These are phyloP conservation scores for Syzygium jambos DNA, from an alignment of 345 rosid genomes.

Conservation along the genomic window DNA sequence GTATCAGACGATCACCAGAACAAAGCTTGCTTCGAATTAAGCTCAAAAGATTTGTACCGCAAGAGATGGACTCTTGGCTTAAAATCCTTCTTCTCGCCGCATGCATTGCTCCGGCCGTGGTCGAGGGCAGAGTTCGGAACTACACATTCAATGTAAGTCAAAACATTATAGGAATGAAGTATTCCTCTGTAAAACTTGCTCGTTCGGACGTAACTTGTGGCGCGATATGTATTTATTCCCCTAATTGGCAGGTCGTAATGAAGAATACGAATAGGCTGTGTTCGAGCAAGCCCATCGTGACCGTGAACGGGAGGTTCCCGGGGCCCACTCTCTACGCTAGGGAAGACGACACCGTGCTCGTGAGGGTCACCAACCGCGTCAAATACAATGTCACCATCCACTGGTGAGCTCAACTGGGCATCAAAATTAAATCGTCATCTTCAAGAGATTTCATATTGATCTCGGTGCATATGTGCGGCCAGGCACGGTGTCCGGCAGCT, in stretches of 20 bases:
- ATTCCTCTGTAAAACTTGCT: background rate
- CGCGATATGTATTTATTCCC: background rate
- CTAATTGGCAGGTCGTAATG: slow-evolving; percentile 47
- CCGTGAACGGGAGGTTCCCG: slow-evolving; percentile 77
- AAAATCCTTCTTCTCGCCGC: slow-evolving; percentile 32
- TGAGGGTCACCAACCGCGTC: slow-evolving; percentile 74
- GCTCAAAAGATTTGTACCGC: slow-evolving; percentile 3
- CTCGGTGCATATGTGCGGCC: background rate
- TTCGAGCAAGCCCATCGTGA: slow-evolving; percentile 68
- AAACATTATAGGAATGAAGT: background rate
- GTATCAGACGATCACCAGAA: background rate
- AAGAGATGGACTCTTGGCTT: slow-evolving; percentile 23
- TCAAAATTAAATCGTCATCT: background rate
- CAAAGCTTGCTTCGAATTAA: background rate
- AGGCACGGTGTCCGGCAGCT: slow-evolving; percentile 89
- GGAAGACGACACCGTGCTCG: slow-evolving; percentile 78
- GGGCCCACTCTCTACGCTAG: slow-evolving; percentile 89
- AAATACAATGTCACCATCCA: slow-evolving; percentile 79
- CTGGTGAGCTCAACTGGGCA: slow-evolving; percentile 34
- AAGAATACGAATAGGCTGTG: slow-evolving; percentile 62
- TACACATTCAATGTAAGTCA: slow-evolving; percentile 67
- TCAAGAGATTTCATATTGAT: background rate
- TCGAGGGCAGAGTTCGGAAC: slow-evolving; percentile 45
- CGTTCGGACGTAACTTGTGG: background rate
- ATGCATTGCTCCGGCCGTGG: slow-evolving; percentile 36